Conservation (phyloP, 768 basidiomycete genomes). For the Podaxis rugospora region DNA sequence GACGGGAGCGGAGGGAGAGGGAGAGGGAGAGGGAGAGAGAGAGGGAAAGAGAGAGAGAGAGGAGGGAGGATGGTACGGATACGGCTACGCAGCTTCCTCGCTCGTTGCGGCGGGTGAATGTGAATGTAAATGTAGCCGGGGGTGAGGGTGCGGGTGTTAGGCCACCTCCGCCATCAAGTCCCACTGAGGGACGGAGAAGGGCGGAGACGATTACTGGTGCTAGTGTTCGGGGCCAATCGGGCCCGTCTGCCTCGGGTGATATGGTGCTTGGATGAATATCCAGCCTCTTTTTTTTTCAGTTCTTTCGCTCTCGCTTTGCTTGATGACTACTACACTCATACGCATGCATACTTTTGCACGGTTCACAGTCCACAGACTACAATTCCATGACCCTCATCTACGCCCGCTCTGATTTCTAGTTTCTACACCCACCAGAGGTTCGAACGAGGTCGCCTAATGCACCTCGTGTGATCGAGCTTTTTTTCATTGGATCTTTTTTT, state of each 20-base stretch:
- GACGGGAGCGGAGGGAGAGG: slow-evolving; percentile 3
- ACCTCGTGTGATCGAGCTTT: too few relatives aligned
- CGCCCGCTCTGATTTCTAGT: too few relatives aligned
- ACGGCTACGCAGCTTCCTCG: slow-evolving; percentile 2
- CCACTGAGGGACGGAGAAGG: slow-evolving; percentile 14
- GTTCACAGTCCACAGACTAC: not conserved
- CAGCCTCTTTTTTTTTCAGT: not conserved
- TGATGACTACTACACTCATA: not conserved
- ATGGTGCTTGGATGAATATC: slow-evolving; percentile 1
- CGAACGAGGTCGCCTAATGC: too few relatives aligned
- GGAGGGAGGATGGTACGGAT: slow-evolving; percentile 8
- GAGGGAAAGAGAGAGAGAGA: slow-evolving; percentile 1
- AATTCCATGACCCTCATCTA: not conserved
- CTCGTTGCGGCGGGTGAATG: not conserved
- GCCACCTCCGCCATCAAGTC: slow-evolving; percentile 3
- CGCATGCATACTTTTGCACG: not conserved
- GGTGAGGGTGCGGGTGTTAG: not conserved
- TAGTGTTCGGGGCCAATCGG: not conserved
- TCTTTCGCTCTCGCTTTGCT: not conserved
- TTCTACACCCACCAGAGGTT: too few relatives aligned
- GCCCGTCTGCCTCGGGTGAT: not conserved
- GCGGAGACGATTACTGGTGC: slow-evolving; percentile 17
- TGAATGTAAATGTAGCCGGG: not conserved
- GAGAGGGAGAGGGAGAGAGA: not conserved
- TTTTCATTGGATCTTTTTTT: too few relatives aligned